These are phyloP conservation scores for Podospora appendiculata DNA, from an alignment of 495 filamentous ascomycete genomes.

Conservation along the genomic window DNA sequence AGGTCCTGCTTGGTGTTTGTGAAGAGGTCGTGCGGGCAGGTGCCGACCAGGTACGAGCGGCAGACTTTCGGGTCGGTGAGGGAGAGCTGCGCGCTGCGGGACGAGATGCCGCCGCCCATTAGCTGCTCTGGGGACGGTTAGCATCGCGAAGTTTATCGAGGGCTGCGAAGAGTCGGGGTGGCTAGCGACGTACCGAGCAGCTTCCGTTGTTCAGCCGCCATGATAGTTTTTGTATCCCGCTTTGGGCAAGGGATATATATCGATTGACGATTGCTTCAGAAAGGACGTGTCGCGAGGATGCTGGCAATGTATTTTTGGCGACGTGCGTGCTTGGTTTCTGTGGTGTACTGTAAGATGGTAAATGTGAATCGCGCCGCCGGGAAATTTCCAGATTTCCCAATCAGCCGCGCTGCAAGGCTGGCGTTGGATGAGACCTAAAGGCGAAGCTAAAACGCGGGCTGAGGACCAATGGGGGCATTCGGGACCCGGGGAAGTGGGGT, in stretches of 20 bases:
- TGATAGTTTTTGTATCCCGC: too few species aligned
- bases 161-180: too few species aligned
- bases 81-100: constrained; percentile 68
- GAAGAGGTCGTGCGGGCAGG: constrained; percentile 98
- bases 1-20: constrained; percentile 99
- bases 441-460: too few species aligned
- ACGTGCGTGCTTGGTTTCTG: background rate
- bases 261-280: background rate
- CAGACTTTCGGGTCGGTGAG: constrained; percentile 93
- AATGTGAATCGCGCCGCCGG: too few species aligned
- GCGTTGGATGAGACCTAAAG: too few species aligned
- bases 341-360: too few species aligned
- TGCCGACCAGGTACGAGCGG: constrained; percentile 87
- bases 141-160: background rate
- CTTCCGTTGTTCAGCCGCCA: constrained; percentile 94
- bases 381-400: too few species aligned
- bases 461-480: too few species aligned
- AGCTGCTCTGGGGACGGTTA: constrained; percentile 56
- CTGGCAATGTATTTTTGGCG: background rate
- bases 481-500: too few species aligned
- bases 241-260: too few species aligned
- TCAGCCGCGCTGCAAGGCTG: too few species aligned
- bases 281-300: background rate
- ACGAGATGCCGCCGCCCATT: constrained; percentile 64
- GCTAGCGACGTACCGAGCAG: constrained; percentile 62